phyloP scores from a whole-genome alignment of 2,329 filamentous ascomycete genomes.

The Hypoxylon sp. region DNA sequence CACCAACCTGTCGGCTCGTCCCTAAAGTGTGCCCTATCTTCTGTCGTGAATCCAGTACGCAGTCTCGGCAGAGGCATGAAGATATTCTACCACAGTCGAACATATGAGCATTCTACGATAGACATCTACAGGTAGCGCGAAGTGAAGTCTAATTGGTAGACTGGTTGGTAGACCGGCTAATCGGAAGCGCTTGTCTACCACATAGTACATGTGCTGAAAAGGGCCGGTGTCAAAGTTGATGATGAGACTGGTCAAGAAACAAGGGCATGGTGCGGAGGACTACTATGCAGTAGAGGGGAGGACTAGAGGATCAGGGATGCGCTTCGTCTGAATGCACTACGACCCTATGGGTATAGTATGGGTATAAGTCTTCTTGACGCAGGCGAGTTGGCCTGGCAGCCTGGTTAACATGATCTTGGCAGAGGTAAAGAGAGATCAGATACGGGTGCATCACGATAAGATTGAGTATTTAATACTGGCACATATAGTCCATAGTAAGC shows the following conservation, averaged over 20 bases:
- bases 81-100: not conserved
- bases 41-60: not conserved
- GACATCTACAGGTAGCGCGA: no score
- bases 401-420: not conserved
- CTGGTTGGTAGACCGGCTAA: not conserved
- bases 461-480: conserved; percentile 18
- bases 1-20: not conserved
- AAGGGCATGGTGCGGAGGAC: conserved; percentile 22
- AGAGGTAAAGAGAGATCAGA: conserved; percentile 14
- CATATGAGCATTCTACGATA: not conserved
- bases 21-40: not conserved
- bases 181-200: no score
- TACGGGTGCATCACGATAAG: conserved; percentile 20
- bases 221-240: conserved; percentile 11
- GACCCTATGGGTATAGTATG: not conserved
- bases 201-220: conserved; percentile 4
- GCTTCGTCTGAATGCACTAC: not conserved
- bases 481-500: no score
- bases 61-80: not conserved
- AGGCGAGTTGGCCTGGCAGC: conserved; percentile 2
- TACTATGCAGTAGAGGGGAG: no score
- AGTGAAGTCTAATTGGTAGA: conserved; percentile 1
- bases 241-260: conserved; percentile 30
- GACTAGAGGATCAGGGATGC: conserved; percentile 12
- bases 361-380: conserved; percentile 13